These are phyloP conservation scores for Acorus gramineus DNA, from an alignment of 106 monocot species.

Conservation along the genomic window DNA sequence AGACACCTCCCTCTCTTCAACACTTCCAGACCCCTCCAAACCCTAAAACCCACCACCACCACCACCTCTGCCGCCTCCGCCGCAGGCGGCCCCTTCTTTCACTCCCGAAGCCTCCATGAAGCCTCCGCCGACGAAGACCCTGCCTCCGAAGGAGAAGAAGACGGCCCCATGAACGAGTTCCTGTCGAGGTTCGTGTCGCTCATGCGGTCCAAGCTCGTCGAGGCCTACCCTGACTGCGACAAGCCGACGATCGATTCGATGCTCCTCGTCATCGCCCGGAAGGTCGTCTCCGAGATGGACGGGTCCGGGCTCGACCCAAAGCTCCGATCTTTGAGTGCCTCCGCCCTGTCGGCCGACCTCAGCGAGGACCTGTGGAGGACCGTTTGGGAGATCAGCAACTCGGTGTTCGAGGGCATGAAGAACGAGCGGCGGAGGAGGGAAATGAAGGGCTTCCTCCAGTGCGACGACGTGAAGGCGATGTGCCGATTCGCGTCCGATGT, in stretches of 20 bases:
- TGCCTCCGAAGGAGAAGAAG: background rate
- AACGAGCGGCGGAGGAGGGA: constrained; percentile 53
- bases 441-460: constrained; percentile 65
- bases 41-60: constrained; percentile 1
- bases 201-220: constrained; percentile 49
- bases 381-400: constrained; percentile 41
- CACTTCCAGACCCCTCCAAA: constrained; percentile 16
- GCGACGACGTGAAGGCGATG: constrained; percentile 85
- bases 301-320: background rate
- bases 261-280: constrained; percentile 69
- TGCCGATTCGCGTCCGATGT: constrained; percentile 73
- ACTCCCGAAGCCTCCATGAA: background rate
- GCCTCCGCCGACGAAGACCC: background rate
- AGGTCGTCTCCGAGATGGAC: constrained; percentile 43
- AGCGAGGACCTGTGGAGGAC: constrained; percentile 77
- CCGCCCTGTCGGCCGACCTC: constrained; percentile 26
- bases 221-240: constrained; percentile 35
- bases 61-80: background rate
- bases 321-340: background rate
- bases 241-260: constrained; percentile 48
- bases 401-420: constrained; percentile 55
- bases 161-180: constrained; percentile 65
- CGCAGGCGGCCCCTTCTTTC: too few relatives aligned
- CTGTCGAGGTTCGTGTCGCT: constrained; percentile 68
- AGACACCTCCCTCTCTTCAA: background rate